Base-by-base conservation (phyloP, 2,329 filamentous ascomycete species). In the Plectosphaerella cucumerina region DNA sequence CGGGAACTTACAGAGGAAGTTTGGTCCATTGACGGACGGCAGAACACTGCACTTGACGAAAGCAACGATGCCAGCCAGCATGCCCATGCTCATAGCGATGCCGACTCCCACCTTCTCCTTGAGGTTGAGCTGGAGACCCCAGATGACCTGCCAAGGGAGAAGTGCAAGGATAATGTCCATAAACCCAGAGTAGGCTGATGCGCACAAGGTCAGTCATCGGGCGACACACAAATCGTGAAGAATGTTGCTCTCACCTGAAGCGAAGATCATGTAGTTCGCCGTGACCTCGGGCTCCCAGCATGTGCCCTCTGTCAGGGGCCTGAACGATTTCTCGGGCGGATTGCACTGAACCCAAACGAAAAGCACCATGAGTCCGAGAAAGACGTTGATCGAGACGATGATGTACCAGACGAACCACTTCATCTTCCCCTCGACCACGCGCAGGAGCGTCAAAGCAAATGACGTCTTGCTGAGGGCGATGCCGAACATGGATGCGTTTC, bases 301-400 rank as follows among this genome's bases (percentile, higher is more conserved):
- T 6, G 55, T 57, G 5, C 62, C 62, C 10, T 52, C 37, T 2
- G 48, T 46, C 6, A 47, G 48, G 4, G 58, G 49, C 54, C 62
- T 33, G 50, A 50, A 64, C 3, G 56, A 53, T 53, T 61, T 62
- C 26, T 57, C 42, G 15, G 62, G 45, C 0, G 62, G 62, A 33
- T 52, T 54, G 42, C 61, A 64, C 37, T 59, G 59, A 9, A 64
- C 54, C 55, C 63, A 65, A 12, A 58, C 55, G n/a, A 64, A 56
- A 2, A 62, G 45, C 12, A 59, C 58, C 23, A 49, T 54, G 26
- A 44, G 43, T 15, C 11, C 43, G 17, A 44, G 22, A 20, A 44
- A 44, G 43, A 44, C 15, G 15, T 44, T 44, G 21, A 44, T 44
- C 15, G 43, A 44, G 21, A 44, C n/a, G 20, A 44, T 44, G 43